Base-by-base conservation (phyloP, 345 rosid genomes). In the Lepidium sativum region DNA sequence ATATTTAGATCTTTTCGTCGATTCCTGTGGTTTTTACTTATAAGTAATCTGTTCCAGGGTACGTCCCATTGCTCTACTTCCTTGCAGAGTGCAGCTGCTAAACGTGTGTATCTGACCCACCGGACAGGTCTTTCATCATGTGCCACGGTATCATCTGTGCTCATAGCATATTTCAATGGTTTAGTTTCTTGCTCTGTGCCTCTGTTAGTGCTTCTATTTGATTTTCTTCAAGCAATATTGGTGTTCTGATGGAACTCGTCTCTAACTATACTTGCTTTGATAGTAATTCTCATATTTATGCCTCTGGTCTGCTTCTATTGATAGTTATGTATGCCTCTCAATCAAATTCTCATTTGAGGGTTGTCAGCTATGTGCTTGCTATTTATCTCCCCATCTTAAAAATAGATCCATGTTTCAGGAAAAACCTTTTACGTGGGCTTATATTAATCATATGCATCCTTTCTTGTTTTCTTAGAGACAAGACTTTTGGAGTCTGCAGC, bases 401-500 rank as follows among this genome's bases (percentile, higher is more conserved):
- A 27, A 31, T 12, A 20, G 44, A 7, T 44, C 63, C 63, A 23
- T 33, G 16, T 37, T 42, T 35, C 9, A 25, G 27, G 33, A 16
- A 1, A 8, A 23, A 37, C 20, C 54, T 21, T 72, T 54, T 9
- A 23, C 16, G 12, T 49, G 53, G 8, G 27, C 10, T 13, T 58
- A 18, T 43, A 32, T 23, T 31, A 27, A 17, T 43, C 50, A 13
- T 66, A 13, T 55, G 55, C 47, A 62, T 68, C 29, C 57, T 49
- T 32, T 80, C 31, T 70, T 76, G 17, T 29, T 50, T 65, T 40
- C 59, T 57, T 68, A 85, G 89, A 80, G 82, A 50, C 87, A 66
- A 74, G 84, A 83, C 73, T 65, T 70, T 63, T 82, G 84, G 91
- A 80, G 86, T 82, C 70, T 82, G 49, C 86, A 82, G 40, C 66